Conservation (phyloP, 2,329 filamentous ascomycete genomes). For the Alternaria solani region DNA sequence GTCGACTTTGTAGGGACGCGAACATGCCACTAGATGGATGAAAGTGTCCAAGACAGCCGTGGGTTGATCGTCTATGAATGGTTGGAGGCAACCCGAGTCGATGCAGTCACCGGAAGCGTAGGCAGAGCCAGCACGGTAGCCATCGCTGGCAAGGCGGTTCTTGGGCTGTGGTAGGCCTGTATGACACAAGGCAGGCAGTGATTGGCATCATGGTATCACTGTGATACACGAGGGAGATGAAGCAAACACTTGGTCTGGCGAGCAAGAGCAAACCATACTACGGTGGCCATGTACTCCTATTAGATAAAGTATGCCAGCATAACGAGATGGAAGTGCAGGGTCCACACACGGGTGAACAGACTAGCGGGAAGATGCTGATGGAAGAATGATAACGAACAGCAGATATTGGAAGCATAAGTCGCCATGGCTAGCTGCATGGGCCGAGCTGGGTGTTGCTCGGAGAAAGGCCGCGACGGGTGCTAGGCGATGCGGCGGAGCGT, state of each 20-base stretch:
- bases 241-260: constrained; percentile 7
- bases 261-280: constrained; percentile 4
- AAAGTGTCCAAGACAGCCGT: not conserved
- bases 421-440: not conserved
- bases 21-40: not conserved
- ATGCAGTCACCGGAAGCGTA: not conserved
- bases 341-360: not conserved
- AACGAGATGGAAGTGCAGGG: not conserved
- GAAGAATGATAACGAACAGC: not conserved
- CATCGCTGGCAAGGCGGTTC: not conserved
- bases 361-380: not conserved
- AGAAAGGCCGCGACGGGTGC: not conserved
- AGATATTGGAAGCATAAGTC: not conserved
- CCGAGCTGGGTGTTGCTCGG: not conserved
- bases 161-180: not conserved
- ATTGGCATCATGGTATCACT: constrained; percentile 7
- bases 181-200: not conserved
- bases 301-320: not conserved
- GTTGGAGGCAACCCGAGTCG: constrained; percentile 3
- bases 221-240: not conserved
- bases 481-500: not conserved
- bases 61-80: not conserved
- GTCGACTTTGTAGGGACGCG: constrained; percentile 3
- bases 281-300: not conserved
- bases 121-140: not conserved